Evolutionary conservation across 2,329 filamentous ascomycete genomes (phyloP), one percentile per base, ranked within the genome.

Genomic region (Botrytis pseudocinerea): DNA sequence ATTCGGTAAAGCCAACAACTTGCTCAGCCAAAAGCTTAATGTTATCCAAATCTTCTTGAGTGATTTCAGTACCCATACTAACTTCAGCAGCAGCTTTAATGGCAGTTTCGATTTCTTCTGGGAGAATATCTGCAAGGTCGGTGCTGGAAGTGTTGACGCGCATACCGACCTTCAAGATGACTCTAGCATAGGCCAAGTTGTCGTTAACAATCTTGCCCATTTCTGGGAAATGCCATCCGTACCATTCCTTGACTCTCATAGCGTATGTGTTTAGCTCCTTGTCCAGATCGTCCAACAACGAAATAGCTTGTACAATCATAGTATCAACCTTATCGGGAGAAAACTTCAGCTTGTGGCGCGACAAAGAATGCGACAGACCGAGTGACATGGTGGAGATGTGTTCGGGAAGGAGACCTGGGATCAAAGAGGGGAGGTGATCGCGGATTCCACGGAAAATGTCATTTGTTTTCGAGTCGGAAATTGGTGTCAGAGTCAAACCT

Each of bases 201-300:
- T 99, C 96, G 83, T 97, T 97, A 78, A 98, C 88, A 81, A 98
- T 97, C 85, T 95, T 95, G 81, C 93, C 95, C 88, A 99, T 91
- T 86, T 99, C 96, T 59, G 96, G 96, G 87, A 98, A 99, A 85
- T 98, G 96, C 96, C 96, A 99, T 80, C 96, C 96, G 82, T 99
- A 99, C 96, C 96, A 99, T 84, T 99, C 96, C 90, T 98, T 98
- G 75, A 98, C 94, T 83, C 96, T 89, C 96, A 99, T 99, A 77
- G 96, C 95, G 82, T 98, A 98, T 79, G 93, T 96, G 87, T 99
- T 99, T 76, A 99, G 87, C 84, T 99, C 96, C 88, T 99, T 99
- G 86, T 99, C 96, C 75, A 99, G 86, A 77, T 99, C 96, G 82
- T 99, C 96, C 64, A 99, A 88, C 69, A 98, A 89, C 76, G 92